These are phyloP conservation scores for Cladophialophora yegresii DNA, from an alignment of 2,329 filamentous ascomycete species.

Conservation along the genomic window DNA sequence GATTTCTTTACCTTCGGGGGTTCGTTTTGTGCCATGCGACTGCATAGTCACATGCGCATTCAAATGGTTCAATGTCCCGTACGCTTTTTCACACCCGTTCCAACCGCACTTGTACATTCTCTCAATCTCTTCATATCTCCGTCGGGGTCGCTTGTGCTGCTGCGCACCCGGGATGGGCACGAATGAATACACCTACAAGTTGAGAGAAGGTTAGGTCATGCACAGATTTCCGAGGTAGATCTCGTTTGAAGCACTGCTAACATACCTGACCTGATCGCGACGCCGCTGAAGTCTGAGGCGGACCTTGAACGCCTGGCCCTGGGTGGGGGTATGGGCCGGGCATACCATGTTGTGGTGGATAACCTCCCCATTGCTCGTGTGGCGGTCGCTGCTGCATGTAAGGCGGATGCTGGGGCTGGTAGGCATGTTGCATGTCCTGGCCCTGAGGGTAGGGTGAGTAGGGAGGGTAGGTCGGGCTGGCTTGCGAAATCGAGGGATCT, in stretches of 20 bases:
- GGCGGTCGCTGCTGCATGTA: constrained; percentile 49
- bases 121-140: constrained; percentile 97
- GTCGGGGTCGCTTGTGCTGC: constrained; percentile 91
- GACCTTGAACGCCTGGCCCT: constrained; percentile 61
- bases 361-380: constrained; percentile 45
- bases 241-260: not conserved
- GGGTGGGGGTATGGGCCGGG: constrained; percentile 53
- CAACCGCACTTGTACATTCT: constrained; percentile 99
- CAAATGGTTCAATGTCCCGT: constrained; percentile 93
- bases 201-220: not conserved
- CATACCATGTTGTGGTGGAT: constrained; percentile 47
- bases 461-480: constrained; percentile 85
- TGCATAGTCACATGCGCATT: constrained; percentile 99
- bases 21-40: constrained; percentile 89
- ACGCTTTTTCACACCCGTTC: constrained; percentile 98
- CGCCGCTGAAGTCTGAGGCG: constrained; percentile 62
- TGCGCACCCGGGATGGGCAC: constrained; percentile 93
- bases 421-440: constrained; percentile 73
- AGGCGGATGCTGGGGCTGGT: constrained; percentile 44
- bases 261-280: constrained; percentile 63
- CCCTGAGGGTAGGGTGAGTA: constrained; percentile 86
- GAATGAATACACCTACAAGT: constrained; percentile 83
- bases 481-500: constrained; percentile 96
- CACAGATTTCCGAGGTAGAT: not conserved
- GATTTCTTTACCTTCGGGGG: constrained; percentile 83